These are phyloP conservation scores for Galerina sulciceps DNA, from an alignment of 768 basidiomycete species.

Conservation along the genomic window DNA sequence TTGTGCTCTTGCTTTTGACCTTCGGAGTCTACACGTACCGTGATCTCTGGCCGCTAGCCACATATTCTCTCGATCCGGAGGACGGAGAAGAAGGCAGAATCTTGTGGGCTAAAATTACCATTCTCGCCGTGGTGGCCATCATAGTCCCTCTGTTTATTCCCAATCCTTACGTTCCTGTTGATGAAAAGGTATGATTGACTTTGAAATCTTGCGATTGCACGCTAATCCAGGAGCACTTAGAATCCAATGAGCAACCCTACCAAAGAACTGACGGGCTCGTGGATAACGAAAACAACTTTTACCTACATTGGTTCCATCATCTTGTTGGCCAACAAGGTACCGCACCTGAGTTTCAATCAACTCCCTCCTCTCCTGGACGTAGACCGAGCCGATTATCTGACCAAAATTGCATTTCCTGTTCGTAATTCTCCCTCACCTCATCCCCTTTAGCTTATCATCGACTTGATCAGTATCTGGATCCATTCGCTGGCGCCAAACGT, in stretches of 20 bases:
- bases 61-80: conserved; percentile 45
- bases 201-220: not conserved
- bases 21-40: conserved; percentile 54
- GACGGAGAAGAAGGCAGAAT: conserved; percentile 48
- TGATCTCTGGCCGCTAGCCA: conserved; percentile 61
- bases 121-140: conserved; percentile 46
- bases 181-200: conserved; percentile 38
- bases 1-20: conserved; percentile 30
- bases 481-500: conserved; percentile 6
- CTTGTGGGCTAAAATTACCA: conserved; percentile 52
- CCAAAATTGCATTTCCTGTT: conserved; percentile 15
- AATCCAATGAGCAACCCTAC: conserved; percentile 34
- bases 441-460: no score
- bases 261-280: conserved; percentile 55
- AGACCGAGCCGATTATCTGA: conserved; percentile 37
- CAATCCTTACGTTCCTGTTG: conserved; percentile 53
- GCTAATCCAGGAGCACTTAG: conserved; percentile 18
- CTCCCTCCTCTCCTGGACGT: conserved; percentile 67
- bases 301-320: conserved; percentile 58
- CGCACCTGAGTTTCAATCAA: conserved; percentile 50
- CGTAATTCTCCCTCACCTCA: conserved; percentile 7
- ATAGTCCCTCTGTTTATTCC: conserved; percentile 57
- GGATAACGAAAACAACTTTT: conserved; percentile 47
- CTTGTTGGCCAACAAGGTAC: conserved; percentile 40
- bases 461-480: conserved; percentile 7